Evolutionary conservation across 495 filamentous ascomycete genomes (phyloP).

Genomic region (Hyaloscypha finlandica): DNA sequence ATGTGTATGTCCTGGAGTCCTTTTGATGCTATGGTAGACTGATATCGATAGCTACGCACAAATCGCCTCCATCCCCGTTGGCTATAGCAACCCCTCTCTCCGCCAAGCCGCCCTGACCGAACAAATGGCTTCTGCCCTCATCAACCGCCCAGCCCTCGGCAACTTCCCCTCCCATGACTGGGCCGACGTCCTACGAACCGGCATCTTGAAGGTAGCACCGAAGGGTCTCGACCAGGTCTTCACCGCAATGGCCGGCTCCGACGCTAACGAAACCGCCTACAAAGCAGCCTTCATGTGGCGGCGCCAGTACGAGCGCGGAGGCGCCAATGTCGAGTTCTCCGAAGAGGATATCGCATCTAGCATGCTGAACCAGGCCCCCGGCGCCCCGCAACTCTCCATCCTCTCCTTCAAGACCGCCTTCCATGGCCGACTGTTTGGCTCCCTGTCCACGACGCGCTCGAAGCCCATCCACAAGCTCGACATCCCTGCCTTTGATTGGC

Average conservation of each 20-base stretch:
- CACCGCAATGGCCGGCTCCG: slow-evolving; percentile 92
- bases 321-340: slow-evolving; percentile 78
- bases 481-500: slow-evolving; percentile 98
- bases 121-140: slow-evolving; percentile 79
- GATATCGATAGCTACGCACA: slow-evolving; percentile 69
- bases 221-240: slow-evolving; percentile 95
- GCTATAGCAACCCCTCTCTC: slow-evolving; percentile 92
- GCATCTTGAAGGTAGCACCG: slow-evolving; percentile 85
- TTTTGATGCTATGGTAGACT: neutral
- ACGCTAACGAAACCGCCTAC: slow-evolving; percentile 99
- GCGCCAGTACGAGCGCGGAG: slow-evolving; percentile 85
- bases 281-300: slow-evolving; percentile 99
- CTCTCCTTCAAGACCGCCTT: slow-evolving; percentile 92
- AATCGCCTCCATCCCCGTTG: slow-evolving; percentile 95
- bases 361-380: slow-evolving; percentile 86
- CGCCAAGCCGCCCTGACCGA: slow-evolving; percentile 67
- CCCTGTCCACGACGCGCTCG: slow-evolving; percentile 87
- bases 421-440: slow-evolving; percentile 94
- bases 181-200: slow-evolving; percentile 81
- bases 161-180: slow-evolving; percentile 95
- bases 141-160: slow-evolving; percentile 94
- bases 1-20: slow-evolving; percentile 60
- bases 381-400: slow-evolving; percentile 84
- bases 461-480: slow-evolving; percentile 99
- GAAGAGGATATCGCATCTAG: slow-evolving; percentile 72